Evolutionary conservation across 2,329 filamentous ascomycete genomes (phyloP), one percentile per base, ranked within the genome.

Genomic region (Colletotrichum melonis): DNA sequence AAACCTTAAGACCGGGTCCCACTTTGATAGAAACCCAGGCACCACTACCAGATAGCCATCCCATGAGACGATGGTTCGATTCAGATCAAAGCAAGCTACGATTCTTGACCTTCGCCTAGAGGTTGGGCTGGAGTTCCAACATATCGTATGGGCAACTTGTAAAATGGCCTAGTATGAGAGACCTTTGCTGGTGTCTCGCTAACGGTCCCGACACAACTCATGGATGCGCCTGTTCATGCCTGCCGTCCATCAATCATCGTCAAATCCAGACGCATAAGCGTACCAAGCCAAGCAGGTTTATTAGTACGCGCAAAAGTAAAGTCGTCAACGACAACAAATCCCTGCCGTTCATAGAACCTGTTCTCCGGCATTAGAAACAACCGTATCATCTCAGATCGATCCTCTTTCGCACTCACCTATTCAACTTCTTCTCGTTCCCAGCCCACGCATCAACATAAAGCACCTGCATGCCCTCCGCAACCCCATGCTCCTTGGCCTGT

Each of bases 381-480:
- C 9, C 22, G 14, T 3, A 19, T 3, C 0, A 1, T 32, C 8
- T 1, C 30, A 5, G 7, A 2, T 24, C 16, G n/a, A 24, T 28
- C 32, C 22, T 22, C 49, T 1, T 16, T 2, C 22, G 7, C 9
- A 59, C 69, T 64, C n/a, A 69, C 69, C 30, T 19, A 2, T 76
- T 75, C 58, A 81, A 60, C 26, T 75, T 76, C 30, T 74, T 70
- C 28, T 74, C 71, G 14, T 75, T 78, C 54, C 79, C 77, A 6
- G 74, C 73, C 78, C 78, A 80, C 49, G 77, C 79, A 52, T 80
- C 79, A 7, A 81, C 67, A 63, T 76, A 81, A 8, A 80, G 71
- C 9, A 69, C 67, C 32, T 52, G 69, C 60, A 74, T 77, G 4
- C 68, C 74, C 28, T 57, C 49, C n/a, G 30, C 19, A 26, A 64